A percentile compares a stretch with the other conserved stretches of the same genome.
These are phyloP conservation scores for Aspergillus steynii DNA, from an alignment of 495 filamentous ascomycete genomes.

Conservation along the genomic window DNA sequence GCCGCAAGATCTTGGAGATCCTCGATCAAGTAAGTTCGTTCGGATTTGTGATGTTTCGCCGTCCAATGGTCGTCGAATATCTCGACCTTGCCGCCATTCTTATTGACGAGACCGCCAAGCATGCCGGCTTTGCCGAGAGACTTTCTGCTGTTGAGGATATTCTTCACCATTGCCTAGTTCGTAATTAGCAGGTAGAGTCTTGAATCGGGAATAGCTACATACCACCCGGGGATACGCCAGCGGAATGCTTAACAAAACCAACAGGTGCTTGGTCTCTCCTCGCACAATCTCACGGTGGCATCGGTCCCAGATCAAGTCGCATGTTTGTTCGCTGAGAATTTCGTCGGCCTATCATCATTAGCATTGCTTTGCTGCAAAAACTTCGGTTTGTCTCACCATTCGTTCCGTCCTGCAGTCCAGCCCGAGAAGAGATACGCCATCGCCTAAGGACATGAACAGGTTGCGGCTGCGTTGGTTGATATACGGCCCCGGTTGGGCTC, in stretches of 20 bases:
- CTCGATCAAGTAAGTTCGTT: conserved; percentile 82
- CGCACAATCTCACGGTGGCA: conserved; percentile 76
- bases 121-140: conserved; percentile 80
- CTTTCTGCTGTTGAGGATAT: conserved; percentile 81
- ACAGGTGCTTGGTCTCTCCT: conserved; percentile 83
- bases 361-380: conserved; percentile 7
- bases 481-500: conserved; percentile 79
- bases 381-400: conserved; percentile 47
- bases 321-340: conserved; percentile 78
- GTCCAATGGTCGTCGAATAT: conserved; percentile 98
- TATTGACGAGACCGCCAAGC: conserved; percentile 80
- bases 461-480: conserved; percentile 84
- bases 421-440: conserved; percentile 76
- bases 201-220: conserved; percentile 20
- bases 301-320: conserved; percentile 80
- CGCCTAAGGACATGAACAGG: conserved; percentile 80
- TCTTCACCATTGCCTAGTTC: conserved; percentile 62
- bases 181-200: conserved; percentile 17
- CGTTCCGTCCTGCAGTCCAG: conserved; percentile 92
- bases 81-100: conserved; percentile 89
- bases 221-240: conserved; percentile 93
- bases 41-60: conserved; percentile 85
- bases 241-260: conserved; percentile 82
- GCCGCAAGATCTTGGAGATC: conserved; percentile 88
- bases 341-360: conserved; percentile 59